A percentile compares a stretch with the other conserved stretches of the same genome.
These are phyloP conservation scores for Ehretia macrophylla DNA, from an alignment of 257 asterid genomes.

Conservation along the genomic window DNA sequence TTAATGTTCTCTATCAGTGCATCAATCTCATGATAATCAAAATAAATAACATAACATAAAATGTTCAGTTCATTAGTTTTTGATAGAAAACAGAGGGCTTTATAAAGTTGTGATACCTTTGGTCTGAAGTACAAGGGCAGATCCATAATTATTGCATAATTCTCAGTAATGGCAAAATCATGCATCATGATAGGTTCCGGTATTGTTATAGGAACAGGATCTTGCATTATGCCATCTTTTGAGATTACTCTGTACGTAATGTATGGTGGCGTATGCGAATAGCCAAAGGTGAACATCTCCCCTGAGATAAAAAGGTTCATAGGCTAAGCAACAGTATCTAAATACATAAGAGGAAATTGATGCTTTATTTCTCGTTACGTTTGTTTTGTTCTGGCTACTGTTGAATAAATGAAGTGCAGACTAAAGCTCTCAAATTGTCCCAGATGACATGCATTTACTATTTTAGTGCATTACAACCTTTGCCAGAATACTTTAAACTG, in stretches of 20 bases:
- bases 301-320: neutral
- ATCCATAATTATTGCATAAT: neutral
- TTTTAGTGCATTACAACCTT: too few relatives aligned
- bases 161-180: constrained; percentile 1
- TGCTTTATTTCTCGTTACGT: too few relatives aligned
- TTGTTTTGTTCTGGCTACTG: too few relatives aligned
- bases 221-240: neutral
- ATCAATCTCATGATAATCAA: too few relatives aligned
- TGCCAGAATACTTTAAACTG: too few relatives aligned
- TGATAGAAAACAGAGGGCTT: neutral
- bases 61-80: too few relatives aligned
- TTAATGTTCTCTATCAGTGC: too few relatives aligned
- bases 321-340: neutral
- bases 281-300: neutral
- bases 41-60: too few relatives aligned
- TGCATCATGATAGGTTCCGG: neutral
- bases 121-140: neutral
- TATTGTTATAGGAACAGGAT: neutral
- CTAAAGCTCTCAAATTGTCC: too few relatives aligned
- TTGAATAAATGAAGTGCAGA: too few relatives aligned
- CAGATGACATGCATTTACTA: too few relatives aligned
- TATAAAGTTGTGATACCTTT: neutral
- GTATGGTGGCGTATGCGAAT: neutral
- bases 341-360: too few relatives aligned
- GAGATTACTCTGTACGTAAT: neutral